A percentile compares a stretch with the other conserved stretches of the same genome.
phyloP scores from a whole-genome alignment of 2,329 filamentous ascomycete genomes.

The Hymenoscyphus infarciens region DNA sequence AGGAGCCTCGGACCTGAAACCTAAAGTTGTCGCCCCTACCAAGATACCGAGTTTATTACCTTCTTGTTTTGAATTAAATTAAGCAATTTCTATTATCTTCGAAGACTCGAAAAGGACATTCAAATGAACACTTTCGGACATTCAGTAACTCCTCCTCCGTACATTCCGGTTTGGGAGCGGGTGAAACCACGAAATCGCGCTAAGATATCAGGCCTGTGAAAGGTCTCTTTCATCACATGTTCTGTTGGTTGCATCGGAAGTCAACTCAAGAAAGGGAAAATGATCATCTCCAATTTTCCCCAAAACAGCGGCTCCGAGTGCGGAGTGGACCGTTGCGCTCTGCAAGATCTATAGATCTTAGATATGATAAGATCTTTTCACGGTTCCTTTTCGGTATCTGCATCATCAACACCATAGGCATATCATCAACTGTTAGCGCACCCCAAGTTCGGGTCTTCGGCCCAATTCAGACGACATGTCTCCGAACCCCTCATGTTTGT shows the following conservation, averaged over 20 bases:
- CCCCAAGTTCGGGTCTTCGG: not conserved
- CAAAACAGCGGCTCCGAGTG: not conserved
- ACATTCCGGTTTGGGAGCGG: too few relatives aligned
- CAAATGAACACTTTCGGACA: too few relatives aligned
- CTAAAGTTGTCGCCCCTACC: not conserved
- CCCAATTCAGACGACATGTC: not conserved
- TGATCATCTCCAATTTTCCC: not conserved
- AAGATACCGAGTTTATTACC: not conserved
- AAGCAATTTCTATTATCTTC: not conserved
- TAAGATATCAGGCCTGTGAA: too few relatives aligned
- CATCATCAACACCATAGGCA: too few relatives aligned
- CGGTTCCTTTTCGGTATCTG: not conserved
- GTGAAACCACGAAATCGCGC: too few relatives aligned
- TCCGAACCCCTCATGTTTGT: not conserved
- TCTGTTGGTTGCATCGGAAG: not conserved
- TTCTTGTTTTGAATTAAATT: not conserved
- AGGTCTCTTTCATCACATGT: not conserved
- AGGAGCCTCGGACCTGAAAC: too few relatives aligned
- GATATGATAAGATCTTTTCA: constrained; percentile 1
- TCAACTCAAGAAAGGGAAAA: not conserved
- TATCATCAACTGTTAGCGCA: not conserved
- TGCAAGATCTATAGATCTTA: not conserved
- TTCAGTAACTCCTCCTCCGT: too few relatives aligned
- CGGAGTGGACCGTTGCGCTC: not conserved
- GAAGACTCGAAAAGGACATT: not conserved